Percentiles rank a stretch among this genome's conserved stretches.
phyloP scores from a whole-genome alignment of 1,284 basidiomycete genomes.

The Volvariella volvacea region DNA sequence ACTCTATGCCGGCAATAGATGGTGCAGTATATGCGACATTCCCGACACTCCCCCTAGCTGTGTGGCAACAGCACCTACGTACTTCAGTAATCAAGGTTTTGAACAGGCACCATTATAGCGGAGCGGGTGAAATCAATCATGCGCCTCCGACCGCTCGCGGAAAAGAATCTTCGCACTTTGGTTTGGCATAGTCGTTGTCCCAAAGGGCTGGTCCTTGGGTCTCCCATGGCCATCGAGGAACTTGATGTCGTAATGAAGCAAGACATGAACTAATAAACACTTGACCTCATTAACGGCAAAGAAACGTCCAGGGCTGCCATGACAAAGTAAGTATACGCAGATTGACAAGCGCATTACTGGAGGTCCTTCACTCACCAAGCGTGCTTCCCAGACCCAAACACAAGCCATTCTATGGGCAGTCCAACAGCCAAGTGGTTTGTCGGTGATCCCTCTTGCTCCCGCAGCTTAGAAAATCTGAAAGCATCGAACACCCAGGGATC shows the following conservation, averaged over 20 bases:
- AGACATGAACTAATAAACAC: background rate
- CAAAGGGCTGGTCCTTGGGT: background rate
- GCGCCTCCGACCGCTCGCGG: conserved; percentile 7
- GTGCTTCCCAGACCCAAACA: conserved; percentile 5
- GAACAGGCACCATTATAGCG: no score
- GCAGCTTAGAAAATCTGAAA: conserved; percentile 18
- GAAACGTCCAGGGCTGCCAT: conserved; percentile 5
- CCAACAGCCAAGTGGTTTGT: conserved; percentile 1
- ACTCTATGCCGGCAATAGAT: no score
- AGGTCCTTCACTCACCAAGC: conserved; percentile 4
- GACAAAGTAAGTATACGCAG: no score
- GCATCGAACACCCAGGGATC: conserved; percentile 19
- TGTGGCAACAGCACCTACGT: no score
- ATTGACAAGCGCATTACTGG: background rate
- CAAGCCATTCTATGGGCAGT: conserved; percentile 1
- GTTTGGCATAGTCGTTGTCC: conserved; percentile 1
- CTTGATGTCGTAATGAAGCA: conserved; percentile 5
- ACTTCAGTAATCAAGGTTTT: no score
- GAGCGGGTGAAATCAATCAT: no score
- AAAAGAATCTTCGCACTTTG: conserved; percentile 2
- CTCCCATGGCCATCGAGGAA: conserved; percentile 7
- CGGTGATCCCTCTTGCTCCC: no score
- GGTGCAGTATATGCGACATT: no score
- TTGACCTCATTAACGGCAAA: conserved; percentile 3
- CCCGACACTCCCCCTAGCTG: no score